These are phyloP conservation scores for Barnettozyma sucrosica DNA, from an alignment of 805 yeast genomes.

Conservation along the genomic window DNA sequence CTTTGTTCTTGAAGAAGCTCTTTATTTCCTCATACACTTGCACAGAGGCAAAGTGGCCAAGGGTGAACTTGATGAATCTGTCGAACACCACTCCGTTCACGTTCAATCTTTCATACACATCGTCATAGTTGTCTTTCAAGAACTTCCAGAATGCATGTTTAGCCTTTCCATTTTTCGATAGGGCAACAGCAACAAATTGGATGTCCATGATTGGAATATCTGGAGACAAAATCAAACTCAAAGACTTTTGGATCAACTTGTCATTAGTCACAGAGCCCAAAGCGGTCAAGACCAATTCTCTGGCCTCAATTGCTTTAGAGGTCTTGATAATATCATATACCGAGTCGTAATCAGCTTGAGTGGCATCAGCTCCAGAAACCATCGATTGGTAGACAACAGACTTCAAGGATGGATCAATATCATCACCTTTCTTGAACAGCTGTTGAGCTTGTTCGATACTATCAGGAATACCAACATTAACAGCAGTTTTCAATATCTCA, in stretches of 20 bases:
- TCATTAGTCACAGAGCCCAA: slow-evolving; percentile 57
- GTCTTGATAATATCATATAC: slow-evolving; percentile 51
- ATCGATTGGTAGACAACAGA: slow-evolving; percentile 57
- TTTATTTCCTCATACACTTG: slow-evolving; percentile 45
- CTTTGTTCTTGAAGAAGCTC: slow-evolving; percentile 43
- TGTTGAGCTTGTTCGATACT: slow-evolving; percentile 39
- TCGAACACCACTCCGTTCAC: slow-evolving; percentile 76
- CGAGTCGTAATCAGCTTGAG: slow-evolving; percentile 53
- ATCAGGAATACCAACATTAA: slow-evolving; percentile 41
- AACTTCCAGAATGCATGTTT: slow-evolving; percentile 65
- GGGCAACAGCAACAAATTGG: slow-evolving; percentile 66
- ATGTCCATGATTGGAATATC: slow-evolving; percentile 65
- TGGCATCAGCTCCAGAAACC: slow-evolving; percentile 60
- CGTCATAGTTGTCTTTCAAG: slow-evolving; percentile 66
- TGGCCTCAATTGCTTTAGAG: slow-evolving; percentile 58
- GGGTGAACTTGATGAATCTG: slow-evolving; percentile 57
- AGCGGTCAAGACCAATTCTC: slow-evolving; percentile 57
- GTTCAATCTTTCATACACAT: slow-evolving; percentile 58
- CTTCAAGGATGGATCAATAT: slow-evolving; percentile 64
- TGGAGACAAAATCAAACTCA: slow-evolving; percentile 48
- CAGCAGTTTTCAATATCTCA: slow-evolving; percentile 54
- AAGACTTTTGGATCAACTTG: slow-evolving; percentile 46
- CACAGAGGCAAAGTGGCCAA: slow-evolving; percentile 52
- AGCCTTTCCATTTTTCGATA: slow-evolving; percentile 58
- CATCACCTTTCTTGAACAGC: slow-evolving; percentile 51